A percentile compares a stretch with the other conserved stretches of the same genome.
phyloP scores from a whole-genome alignment of 441 rosid species.

The Populus hybrid region DNA sequence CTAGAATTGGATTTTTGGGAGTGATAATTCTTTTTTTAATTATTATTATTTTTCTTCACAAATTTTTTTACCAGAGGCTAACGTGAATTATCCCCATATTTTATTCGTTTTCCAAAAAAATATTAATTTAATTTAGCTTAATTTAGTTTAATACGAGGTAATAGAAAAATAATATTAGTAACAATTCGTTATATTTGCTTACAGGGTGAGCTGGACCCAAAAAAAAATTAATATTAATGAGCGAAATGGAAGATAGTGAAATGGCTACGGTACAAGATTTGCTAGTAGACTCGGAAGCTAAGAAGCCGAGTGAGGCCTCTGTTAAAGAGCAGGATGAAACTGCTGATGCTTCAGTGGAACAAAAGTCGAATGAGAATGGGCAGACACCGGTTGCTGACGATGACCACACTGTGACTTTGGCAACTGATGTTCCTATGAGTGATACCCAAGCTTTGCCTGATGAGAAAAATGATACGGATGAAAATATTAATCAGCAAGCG shows the following conservation, averaged over 20 bases:
- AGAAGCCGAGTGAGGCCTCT: conserved; percentile 28
- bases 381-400: conserved; percentile 18
- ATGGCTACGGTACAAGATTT: conserved; percentile 40
- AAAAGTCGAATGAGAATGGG: conserved; percentile 28
- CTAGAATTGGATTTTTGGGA: not conserved
- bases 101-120: not conserved
- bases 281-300: conserved; percentile 23
- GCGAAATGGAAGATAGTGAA: conserved; percentile 52
- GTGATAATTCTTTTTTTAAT: not conserved
- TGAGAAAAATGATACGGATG: conserved; percentile 15
- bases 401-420: conserved; percentile 39
- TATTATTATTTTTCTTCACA: not conserved
- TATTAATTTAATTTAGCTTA: not conserved
- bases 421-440: conserved; percentile 38
- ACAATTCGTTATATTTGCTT: too few species aligned
- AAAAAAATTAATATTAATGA: not conserved
- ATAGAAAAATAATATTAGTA: too few species aligned
- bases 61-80: not conserved
- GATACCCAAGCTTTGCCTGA: conserved; percentile 31
- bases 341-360: conserved; percentile 16
- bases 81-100: not conserved
- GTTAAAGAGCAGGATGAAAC: conserved; percentile 30
- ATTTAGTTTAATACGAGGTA: too few species aligned
- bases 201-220: not conserved
- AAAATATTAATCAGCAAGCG: conserved; percentile 19